A percentile compares a stretch with the other conserved stretches of the same genome.
These are phyloP conservation scores for Quercus gilva DNA, from an alignment of 306 rosid genomes.

Conservation along the genomic window DNA sequence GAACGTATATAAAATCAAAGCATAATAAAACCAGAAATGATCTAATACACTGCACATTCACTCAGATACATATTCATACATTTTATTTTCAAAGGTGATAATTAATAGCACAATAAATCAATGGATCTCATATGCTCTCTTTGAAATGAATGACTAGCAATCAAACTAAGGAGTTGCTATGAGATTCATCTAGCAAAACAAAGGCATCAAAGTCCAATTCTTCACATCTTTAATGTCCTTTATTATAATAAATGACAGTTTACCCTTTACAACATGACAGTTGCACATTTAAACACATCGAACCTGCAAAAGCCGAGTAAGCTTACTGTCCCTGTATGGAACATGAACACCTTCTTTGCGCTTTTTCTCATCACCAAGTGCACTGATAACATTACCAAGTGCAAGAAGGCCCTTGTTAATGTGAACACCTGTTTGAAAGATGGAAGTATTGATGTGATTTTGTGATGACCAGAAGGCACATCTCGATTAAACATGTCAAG, in stretches of 20 bases:
- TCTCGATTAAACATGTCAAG: constrained; percentile 1
- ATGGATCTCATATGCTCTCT: background rate
- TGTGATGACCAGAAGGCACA: constrained; percentile 11
- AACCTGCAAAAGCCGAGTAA: constrained; percentile 98
- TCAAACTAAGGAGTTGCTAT: background rate
- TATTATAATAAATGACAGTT: constrained; percentile 19
- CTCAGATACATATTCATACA: background rate
- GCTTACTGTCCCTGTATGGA: constrained; percentile 98
- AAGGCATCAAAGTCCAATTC: background rate
- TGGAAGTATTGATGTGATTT: constrained; percentile 24
- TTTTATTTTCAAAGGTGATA: background rate
- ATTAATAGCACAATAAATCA: background rate
- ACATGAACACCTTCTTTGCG: constrained; percentile 95
- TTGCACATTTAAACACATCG: constrained; percentile 20
- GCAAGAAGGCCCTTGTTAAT: constrained; percentile 99
- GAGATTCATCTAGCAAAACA: background rate
- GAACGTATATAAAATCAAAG: background rate
- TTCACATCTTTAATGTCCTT: background rate
- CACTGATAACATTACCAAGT: constrained; percentile 98
- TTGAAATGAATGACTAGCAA: background rate
- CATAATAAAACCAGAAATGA: background rate
- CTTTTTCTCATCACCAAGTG: constrained; percentile 99
- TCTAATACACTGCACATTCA: background rate
- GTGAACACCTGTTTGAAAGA: constrained; percentile 76
- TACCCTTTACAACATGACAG: constrained; percentile 5